Evolutionary conservation across 2,329 filamentous ascomycete species (phyloP).

Genomic region (Acarospora socialis): DNA sequence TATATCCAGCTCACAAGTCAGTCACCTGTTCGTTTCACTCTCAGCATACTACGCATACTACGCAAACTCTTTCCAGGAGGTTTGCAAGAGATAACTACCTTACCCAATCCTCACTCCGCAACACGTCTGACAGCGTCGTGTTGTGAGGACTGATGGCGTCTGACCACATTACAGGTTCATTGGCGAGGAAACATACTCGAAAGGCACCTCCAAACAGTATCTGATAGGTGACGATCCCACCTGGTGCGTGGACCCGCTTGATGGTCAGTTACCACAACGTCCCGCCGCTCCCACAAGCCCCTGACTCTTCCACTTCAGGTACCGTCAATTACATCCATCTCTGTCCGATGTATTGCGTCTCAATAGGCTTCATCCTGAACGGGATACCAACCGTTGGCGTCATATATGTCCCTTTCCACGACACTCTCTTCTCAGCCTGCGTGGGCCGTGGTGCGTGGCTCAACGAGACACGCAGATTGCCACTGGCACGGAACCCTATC

Average conservation of each 20-base stretch:
- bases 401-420: conserved; percentile 56
- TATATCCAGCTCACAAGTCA: conserved; percentile 53
- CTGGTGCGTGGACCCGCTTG: conserved; percentile 64
- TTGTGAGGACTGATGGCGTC: too few relatives aligned
- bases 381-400: conserved; percentile 52
- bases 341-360: conserved; percentile 70
- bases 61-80: too few relatives aligned
- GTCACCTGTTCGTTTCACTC: conserved; percentile 19
- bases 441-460: conserved; percentile 53
- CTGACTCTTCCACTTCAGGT: conserved; percentile 21
- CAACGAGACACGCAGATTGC: conserved; percentile 48
- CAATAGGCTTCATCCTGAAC: conserved; percentile 52
- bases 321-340: conserved; percentile 72
- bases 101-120: too few relatives aligned
- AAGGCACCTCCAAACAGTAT: conserved; percentile 52
- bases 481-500: conserved; percentile 47
- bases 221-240: conserved; percentile 50
- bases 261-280: conserved; percentile 33
- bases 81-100: too few relatives aligned
- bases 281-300: background rate
- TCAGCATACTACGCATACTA: too few relatives aligned
- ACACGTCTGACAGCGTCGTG: too few relatives aligned
- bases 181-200: conserved; percentile 63
- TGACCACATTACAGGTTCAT: too few relatives aligned
- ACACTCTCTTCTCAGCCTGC: conserved; percentile 56